These are phyloP conservation scores for Moesziomyces sp. DNA, from an alignment of 1,284 basidiomycete genomes.

Conservation along the genomic window DNA sequence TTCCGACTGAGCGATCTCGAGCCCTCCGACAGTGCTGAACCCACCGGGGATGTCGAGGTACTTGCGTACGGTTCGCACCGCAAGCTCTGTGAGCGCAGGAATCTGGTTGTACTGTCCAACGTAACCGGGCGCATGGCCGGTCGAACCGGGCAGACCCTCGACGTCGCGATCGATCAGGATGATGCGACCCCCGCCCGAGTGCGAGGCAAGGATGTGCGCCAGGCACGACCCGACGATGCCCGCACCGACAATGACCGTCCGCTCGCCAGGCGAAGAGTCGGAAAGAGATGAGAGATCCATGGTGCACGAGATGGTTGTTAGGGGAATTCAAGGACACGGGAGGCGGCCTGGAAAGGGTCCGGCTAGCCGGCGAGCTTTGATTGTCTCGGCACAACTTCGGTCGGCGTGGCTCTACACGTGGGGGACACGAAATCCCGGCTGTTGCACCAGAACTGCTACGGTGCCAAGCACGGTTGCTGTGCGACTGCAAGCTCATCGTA, in stretches of 20 bases:
- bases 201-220: slow-evolving; percentile 3
- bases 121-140: slow-evolving; percentile 20
- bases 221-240: slow-evolving; percentile 17
- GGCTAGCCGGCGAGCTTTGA: too few relatives aligned
- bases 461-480: too few relatives aligned
- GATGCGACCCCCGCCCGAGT: not conserved
- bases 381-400: too few relatives aligned
- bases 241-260: slow-evolving; percentile 9
- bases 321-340: too few relatives aligned
- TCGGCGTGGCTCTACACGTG: too few relatives aligned
- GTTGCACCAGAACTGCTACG: too few relatives aligned
- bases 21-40: slow-evolving; percentile 6
- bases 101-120: slow-evolving; percentile 18
- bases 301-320: too few relatives aligned
- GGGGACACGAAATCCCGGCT: too few relatives aligned
- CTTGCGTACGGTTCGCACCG: not conserved
- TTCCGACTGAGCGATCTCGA: slow-evolving; percentile 4
- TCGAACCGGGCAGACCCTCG: slow-evolving; percentile 4
- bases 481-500: too few relatives aligned
- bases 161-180: slow-evolving; percentile 14
- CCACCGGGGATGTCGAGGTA: slow-evolving; percentile 4
- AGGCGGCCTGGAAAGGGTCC: too few relatives aligned
- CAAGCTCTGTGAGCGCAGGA: slow-evolving; percentile 11
- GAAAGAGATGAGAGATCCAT: too few relatives aligned
- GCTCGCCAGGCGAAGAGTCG: too few relatives aligned